Conservation (phyloP, 1,284 basidiomycete species). For the Anthracocystis setariae region DNA sequence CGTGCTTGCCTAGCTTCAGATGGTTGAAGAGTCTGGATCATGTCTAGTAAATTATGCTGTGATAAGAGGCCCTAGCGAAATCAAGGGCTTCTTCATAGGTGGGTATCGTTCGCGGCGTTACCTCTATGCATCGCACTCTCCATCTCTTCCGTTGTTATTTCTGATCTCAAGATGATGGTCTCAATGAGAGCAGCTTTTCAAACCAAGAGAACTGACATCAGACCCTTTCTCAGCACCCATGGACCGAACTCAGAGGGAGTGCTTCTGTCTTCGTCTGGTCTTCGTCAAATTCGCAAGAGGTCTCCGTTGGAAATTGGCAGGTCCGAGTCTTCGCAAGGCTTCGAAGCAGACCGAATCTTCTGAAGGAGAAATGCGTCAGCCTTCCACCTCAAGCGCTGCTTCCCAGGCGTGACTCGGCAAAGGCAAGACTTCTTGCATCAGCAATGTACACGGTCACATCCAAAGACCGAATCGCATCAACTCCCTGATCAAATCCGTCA, state of each 20-base stretch:
- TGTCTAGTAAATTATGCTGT: no score
- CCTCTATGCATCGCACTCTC: no score
- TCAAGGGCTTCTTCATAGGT: no score
- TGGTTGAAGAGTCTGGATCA: no score
- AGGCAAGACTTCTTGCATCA: constrained; percentile 12
- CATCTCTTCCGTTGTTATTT: no score
- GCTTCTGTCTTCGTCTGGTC: background rate
- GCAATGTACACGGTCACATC: background rate
- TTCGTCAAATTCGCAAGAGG: background rate
- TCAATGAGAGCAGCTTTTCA: constrained; percentile 13
- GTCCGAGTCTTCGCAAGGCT: background rate
- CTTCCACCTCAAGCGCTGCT: background rate
- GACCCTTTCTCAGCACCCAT: background rate
- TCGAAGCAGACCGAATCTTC: background rate
- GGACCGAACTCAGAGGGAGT: background rate
- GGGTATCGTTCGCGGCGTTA: no score
- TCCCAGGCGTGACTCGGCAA: constrained; percentile 22
- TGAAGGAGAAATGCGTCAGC: background rate
- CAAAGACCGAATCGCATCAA: constrained; percentile 2
- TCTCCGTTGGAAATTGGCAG: background rate
- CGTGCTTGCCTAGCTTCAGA: no score
- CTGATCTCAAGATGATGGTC: constrained; percentile 15
- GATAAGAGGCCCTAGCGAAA: no score
- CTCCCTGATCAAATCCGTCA: background rate
- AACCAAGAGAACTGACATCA: background rate